A percentile compares a stretch with the other conserved stretches of the same genome.
These are phyloP conservation scores for Capsella rubella DNA, from an alignment of 441 rosid species.

Conservation along the genomic window DNA sequence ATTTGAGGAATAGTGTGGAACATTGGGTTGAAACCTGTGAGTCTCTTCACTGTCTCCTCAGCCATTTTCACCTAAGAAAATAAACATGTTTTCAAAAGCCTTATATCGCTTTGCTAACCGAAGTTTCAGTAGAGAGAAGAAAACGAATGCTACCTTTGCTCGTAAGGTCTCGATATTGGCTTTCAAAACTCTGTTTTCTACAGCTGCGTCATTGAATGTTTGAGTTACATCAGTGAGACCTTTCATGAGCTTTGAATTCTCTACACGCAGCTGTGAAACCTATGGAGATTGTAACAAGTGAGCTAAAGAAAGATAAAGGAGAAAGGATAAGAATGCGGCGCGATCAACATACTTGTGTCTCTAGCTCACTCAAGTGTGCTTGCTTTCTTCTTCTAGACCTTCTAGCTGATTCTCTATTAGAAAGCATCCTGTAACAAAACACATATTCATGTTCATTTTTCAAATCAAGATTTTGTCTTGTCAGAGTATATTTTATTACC, in stretches of 20 bases:
- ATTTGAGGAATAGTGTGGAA: constrained; percentile 55
- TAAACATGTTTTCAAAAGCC: neutral
- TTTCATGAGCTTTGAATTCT: constrained; percentile 62
- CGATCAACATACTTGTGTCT: constrained; percentile 59
- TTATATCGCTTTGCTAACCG: too few relatives aligned
- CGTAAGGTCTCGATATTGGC: constrained; percentile 76
- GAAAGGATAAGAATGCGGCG: constrained; percentile 1
- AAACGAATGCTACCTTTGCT: constrained; percentile 55
- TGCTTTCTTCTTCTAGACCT: constrained; percentile 80
- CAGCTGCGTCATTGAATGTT: constrained; percentile 64
- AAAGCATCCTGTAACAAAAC: constrained; percentile 64
- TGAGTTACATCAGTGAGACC: constrained; percentile 66
- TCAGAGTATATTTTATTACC: constrained; percentile 44
- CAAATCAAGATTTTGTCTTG: neutral
- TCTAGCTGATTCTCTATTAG: constrained; percentile 80
- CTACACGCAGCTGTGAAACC: constrained; percentile 70
- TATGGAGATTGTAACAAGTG: constrained; percentile 29
- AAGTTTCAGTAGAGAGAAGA: neutral
- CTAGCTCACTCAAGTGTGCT: constrained; percentile 73
- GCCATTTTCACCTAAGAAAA: constrained; percentile 74
- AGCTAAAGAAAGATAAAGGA: neutral
- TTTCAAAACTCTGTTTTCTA: constrained; percentile 75
- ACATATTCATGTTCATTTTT: neutral
- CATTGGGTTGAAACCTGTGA: constrained; percentile 64
- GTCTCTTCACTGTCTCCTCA: constrained; percentile 66